Evolutionary conservation across 345 rosid species (phyloP).

Genomic region (Populus euphratica): DNA sequence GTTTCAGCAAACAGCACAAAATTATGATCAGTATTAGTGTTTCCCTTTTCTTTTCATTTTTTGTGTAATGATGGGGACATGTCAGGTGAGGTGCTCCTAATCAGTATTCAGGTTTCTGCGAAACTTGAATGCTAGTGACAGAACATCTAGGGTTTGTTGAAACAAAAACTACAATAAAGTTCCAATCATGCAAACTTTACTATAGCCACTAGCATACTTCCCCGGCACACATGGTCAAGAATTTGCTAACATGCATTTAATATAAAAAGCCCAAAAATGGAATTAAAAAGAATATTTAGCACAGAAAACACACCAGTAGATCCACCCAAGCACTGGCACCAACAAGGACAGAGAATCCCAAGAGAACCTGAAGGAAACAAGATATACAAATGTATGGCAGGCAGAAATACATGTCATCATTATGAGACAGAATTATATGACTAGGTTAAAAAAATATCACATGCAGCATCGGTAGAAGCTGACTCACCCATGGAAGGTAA

Average conservation of each 20-base stretch:
- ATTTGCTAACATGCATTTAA: background rate
- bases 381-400: background rate
- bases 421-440: background rate
- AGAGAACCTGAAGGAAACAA: slow-evolving; percentile 58
- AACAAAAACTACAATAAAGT: background rate
- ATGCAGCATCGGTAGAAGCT: background rate
- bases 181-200: background rate
- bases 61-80: background rate
- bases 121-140: background rate
- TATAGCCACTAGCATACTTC: background rate
- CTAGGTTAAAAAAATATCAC: background rate
- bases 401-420: background rate
- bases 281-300: background rate
- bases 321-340: slow-evolving; percentile 98
- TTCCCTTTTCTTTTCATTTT: background rate
- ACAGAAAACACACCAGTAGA: slow-evolving; percentile 56
- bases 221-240: background rate
- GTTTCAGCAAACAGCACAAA: background rate
- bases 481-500: slow-evolving; percentile 91
- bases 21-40: background rate
- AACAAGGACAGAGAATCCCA: slow-evolving; percentile 92
- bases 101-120: background rate
- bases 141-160: background rate
- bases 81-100: background rate
- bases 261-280: background rate